A percentile compares a stretch with the other conserved stretches of the same genome.
Conservation (phyloP, 805 yeast genomes). For the Cyberlindnera mississippiensis region DNA sequence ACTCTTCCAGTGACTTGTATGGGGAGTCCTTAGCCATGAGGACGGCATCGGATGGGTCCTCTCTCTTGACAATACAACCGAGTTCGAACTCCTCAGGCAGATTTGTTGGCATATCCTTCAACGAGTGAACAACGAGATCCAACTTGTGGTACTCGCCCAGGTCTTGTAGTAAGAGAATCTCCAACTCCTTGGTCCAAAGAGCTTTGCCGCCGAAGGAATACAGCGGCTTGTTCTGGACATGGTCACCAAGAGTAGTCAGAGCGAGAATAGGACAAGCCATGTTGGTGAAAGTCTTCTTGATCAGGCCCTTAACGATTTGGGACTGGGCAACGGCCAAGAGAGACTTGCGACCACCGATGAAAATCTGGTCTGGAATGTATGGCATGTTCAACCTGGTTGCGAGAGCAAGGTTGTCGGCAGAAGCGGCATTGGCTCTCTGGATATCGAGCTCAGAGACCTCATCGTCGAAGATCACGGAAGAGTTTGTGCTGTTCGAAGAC, state of each 20-base stretch:
- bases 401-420: conserved; percentile 9
- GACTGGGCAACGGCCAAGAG: conserved; percentile 84
- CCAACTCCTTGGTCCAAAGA: conserved; percentile 94
- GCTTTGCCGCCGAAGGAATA: conserved; percentile 96
- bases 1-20: conserved; percentile 61
- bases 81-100: conserved; percentile 86
- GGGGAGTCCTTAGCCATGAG: conserved; percentile 65
- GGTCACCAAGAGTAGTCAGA: conserved; percentile 85
- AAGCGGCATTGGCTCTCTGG: conserved; percentile 9
- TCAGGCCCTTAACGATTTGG: conserved; percentile 60
- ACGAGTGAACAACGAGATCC: conserved; percentile 88
- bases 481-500: conserved; percentile 17
- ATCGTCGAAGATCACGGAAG: conserved; percentile 23
- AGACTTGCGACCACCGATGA: conserved; percentile 87
- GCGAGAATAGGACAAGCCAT: conserved; percentile 74
- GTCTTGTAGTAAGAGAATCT: conserved; percentile 61
- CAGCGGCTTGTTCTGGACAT: conserved; percentile 76
- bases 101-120: conserved; percentile 89
- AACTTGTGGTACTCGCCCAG: conserved; percentile 62
- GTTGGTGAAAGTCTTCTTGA: conserved; percentile 59
- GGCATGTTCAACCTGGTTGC: conserved; percentile 17
- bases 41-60: conserved; percentile 91
- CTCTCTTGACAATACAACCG: conserved; percentile 82
- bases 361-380: conserved; percentile 26
- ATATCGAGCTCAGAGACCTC: conserved; percentile 11